phyloP scores from a whole-genome alignment of 2,329 filamentous ascomycete species.

The Xenoacremonium recifei region DNA sequence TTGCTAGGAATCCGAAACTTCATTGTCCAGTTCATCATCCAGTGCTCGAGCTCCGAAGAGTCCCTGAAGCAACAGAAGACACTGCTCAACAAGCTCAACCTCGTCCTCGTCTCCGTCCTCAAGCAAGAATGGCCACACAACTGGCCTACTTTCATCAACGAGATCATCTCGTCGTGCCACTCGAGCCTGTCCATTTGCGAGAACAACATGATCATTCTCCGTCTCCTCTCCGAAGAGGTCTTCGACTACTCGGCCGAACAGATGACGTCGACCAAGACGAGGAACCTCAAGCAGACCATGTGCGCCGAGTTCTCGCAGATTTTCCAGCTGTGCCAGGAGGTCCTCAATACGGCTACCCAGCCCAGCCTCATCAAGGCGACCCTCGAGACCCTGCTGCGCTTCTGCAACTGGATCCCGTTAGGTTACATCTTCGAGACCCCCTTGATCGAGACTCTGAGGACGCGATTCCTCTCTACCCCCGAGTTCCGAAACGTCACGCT shows the following conservation, averaged over 20 bases:
- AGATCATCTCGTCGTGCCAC: conserved; percentile 95
- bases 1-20: conserved; percentile 91
- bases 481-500: conserved; percentile 97
- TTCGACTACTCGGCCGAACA: conserved; percentile 99
- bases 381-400: conserved; percentile 89
- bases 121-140: conserved; percentile 99
- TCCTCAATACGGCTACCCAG: conserved; percentile 85
- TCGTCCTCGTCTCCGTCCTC: conserved; percentile 93
- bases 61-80: conserved; percentile 80
- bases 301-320: conserved; percentile 98
- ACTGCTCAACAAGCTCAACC: conserved; percentile 95
- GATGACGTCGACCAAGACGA: conserved; percentile 98
- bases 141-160: conserved; percentile 99
- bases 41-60: conserved; percentile 88
- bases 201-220: conserved; percentile 99
- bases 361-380: conserved; percentile 93
- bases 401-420: conserved; percentile 98
- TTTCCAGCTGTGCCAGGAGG: conserved; percentile 95
- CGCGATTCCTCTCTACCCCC: conserved; percentile 85
- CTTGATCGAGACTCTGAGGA: conserved; percentile 91
- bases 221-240: conserved; percentile 93
- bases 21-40: conserved; percentile 97
- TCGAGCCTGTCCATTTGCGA: conserved; percentile 96
- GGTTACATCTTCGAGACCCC: conserved; percentile 99
- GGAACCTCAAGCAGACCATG: conserved; percentile 97